phyloP scores from a whole-genome alignment of 257 asterid genomes.

The Haberlea rhodopensis region DNA sequence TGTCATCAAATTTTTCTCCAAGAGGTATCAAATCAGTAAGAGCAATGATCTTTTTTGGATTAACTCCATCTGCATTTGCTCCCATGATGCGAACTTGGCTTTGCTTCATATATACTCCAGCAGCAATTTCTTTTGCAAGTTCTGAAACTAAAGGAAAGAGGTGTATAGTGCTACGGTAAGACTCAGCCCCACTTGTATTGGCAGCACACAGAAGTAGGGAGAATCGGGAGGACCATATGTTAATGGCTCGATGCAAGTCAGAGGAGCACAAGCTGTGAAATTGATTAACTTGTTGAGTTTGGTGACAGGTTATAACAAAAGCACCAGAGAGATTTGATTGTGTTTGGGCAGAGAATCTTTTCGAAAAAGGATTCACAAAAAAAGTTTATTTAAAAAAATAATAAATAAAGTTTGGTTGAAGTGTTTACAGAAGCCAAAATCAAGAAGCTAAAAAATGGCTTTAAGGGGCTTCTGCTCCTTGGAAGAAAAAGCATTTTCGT shows the following conservation, averaged over 20 bases:
- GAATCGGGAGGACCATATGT: conserved; percentile 72
- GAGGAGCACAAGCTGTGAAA: conserved; percentile 63
- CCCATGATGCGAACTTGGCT: conserved; percentile 97
- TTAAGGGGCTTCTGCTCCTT: too few species aligned
- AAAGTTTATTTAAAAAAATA: too few species aligned
- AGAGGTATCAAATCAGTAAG: conserved; percentile 79
- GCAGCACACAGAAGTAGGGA: conserved; percentile 74
- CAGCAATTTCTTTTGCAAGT: conserved; percentile 71
- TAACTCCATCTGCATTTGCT: conserved; percentile 76
- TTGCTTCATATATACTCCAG: conserved; percentile 71
- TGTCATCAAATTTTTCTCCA: conserved; percentile 58
- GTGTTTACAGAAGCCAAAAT: too few species aligned
- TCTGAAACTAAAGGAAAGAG: conserved; percentile 86
- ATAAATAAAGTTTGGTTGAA: too few species aligned
- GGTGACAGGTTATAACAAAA: conserved; percentile 3
- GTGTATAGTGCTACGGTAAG: conserved; percentile 67
- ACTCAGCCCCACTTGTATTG: conserved; percentile 77
- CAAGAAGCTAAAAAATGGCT: too few species aligned
- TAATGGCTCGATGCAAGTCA: conserved; percentile 73
- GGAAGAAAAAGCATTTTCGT: too few species aligned
- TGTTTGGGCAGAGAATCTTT: not conserved
- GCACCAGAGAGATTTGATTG: conserved; percentile 15
- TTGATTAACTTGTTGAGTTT: conserved; percentile 14
- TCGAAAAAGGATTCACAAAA: not conserved
- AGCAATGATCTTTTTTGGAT: conserved; percentile 75